A percentile compares a stretch with the other conserved stretches of the same genome.
Evolutionary conservation across 495 filamentous ascomycete genomes (phyloP).

Genomic region (Penicillium egyptiacum): DNA sequence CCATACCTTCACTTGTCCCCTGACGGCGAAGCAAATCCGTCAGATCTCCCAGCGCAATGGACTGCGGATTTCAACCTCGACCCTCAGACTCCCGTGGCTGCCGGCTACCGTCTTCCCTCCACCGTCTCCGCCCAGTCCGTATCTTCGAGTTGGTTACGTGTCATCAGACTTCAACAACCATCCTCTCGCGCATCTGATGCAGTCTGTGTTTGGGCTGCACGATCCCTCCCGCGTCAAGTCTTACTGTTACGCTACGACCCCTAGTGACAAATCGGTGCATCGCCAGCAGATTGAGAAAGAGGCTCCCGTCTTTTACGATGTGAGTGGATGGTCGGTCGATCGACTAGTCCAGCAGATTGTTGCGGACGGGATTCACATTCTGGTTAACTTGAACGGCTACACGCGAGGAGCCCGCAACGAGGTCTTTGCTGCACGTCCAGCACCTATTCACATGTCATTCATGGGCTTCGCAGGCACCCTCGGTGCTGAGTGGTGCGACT

Average conservation of each 20-base stretch:
- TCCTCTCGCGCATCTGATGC: slow-evolving; percentile 95
- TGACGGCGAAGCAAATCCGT: slow-evolving; percentile 91
- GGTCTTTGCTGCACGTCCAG: slow-evolving; percentile 91
- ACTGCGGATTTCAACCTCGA: slow-evolving; percentile 86
- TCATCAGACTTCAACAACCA: slow-evolving; percentile 99
- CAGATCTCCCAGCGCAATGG: slow-evolving; percentile 96
- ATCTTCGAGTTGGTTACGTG: slow-evolving; percentile 90
- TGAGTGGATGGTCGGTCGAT: slow-evolving; percentile 83
- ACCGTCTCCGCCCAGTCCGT: slow-evolving; percentile 75
- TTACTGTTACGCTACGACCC: slow-evolving; percentile 95
- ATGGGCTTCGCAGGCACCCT: slow-evolving; percentile 98
- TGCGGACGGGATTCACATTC: slow-evolving; percentile 90
- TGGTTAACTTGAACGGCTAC: slow-evolving; percentile 97
- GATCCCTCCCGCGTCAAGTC: slow-evolving; percentile 70
- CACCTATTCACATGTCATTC: slow-evolving; percentile 98
- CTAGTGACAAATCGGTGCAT: slow-evolving; percentile 87
- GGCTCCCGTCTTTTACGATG: slow-evolving; percentile 88
- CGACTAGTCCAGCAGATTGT: slow-evolving; percentile 86
- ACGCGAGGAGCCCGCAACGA: slow-evolving; percentile 97
- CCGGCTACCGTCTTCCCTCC: slow-evolving; percentile 78
- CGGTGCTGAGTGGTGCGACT: slow-evolving; percentile 98
- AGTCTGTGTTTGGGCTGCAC: slow-evolving; percentile 96
- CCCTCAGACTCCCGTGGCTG: slow-evolving; percentile 83
- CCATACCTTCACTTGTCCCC: slow-evolving; percentile 94
- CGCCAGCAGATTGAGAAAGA: slow-evolving; percentile 93